These are phyloP conservation scores for Sugiyamaella floridensis DNA, from an alignment of 805 yeast genomes.

Conservation along the genomic window DNA sequence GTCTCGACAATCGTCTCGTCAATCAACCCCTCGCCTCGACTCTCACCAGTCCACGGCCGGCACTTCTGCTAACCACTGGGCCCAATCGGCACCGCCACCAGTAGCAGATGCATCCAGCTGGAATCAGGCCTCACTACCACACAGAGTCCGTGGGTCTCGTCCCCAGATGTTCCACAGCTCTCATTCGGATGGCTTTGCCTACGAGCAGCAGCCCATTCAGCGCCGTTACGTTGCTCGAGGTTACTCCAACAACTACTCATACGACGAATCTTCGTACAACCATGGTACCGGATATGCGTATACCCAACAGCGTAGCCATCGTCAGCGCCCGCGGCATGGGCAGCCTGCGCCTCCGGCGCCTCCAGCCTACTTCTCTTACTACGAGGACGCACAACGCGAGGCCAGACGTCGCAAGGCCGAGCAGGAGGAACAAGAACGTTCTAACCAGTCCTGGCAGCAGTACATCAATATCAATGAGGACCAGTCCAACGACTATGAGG, in stretches of 20 bases:
- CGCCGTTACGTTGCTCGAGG: background rate
- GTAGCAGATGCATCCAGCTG: background rate
- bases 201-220: background rate
- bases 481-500: conserved; percentile 13
- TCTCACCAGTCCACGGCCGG: background rate
- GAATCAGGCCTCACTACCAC: background rate
- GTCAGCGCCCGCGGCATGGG: background rate
- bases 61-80: background rate
- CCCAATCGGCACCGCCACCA: background rate
- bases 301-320: background rate
- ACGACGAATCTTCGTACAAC: background rate
- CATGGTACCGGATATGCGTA: background rate
- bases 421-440: conserved; percentile 6
- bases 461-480: conserved; percentile 14
- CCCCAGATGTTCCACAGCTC: background rate
- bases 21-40: background rate
- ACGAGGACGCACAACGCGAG: conserved; percentile 5
- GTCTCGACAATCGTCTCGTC: background rate
- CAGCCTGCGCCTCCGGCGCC: background rate
- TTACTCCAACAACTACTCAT: background rate
- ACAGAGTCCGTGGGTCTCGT: background rate
- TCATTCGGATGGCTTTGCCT: background rate
- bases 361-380: conserved; percentile 2
- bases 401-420: background rate
- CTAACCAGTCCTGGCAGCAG: conserved; percentile 11